Conservation (phyloP, 164 flowering plant genomes). For the Stephania japonica region DNA sequence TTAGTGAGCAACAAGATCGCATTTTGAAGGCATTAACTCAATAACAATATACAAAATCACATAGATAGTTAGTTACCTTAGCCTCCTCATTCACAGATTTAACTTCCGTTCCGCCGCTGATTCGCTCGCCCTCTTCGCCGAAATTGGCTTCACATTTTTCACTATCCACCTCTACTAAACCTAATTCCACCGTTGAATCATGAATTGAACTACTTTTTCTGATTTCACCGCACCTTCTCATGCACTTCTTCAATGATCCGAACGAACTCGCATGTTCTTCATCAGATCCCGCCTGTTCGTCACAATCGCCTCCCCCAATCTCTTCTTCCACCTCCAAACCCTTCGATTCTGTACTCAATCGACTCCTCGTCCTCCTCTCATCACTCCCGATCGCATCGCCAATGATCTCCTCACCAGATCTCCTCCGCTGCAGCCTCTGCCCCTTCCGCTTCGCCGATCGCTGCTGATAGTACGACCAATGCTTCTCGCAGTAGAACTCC, state of each 20-base stretch:
- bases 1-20: too few species aligned
- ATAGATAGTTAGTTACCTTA: neutral
- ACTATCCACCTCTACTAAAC: neutral
- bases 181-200: neutral
- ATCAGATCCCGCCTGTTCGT: neutral
- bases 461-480: neutral
- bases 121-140: neutral
- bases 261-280: neutral
- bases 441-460: neutral
- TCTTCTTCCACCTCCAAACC: neutral
- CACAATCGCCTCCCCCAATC: neutral
- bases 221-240: neutral
- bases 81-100: neutral
- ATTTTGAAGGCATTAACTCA: too few species aligned
- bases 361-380: neutral
- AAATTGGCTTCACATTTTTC: neutral
- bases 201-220: neutral
- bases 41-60: neutral
- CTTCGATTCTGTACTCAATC: neutral
- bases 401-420: neutral
- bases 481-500: conserved; percentile 10
- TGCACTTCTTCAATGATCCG: neutral
- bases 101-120: neutral
- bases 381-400: neutral
- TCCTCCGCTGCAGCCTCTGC: neutral